Percentiles rank a stretch among this genome's conserved stretches.
phyloP scores from a whole-genome alignment of 1,284 basidiomycete species.

The Xerocomus minutiporus region DNA sequence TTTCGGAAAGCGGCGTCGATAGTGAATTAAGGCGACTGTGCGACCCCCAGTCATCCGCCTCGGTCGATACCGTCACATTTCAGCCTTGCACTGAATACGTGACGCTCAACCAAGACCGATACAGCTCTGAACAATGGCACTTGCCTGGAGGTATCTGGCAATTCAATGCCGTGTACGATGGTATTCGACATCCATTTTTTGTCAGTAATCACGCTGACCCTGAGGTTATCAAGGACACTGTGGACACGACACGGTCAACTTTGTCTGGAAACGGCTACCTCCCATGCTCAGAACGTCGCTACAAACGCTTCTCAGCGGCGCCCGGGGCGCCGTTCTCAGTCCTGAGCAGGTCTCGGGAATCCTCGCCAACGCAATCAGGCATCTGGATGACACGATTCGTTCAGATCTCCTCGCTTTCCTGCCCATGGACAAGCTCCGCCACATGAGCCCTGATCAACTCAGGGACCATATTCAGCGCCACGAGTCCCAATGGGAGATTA shows the following conservation, averaged over 20 bases:
- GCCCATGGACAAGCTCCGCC: conserved; percentile 34
- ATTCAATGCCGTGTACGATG: conserved; percentile 60
- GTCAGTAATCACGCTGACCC: conserved; percentile 8
- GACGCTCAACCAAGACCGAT: conserved; percentile 52
- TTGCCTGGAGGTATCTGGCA: conserved; percentile 52
- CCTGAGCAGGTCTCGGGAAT: conserved; percentile 41
- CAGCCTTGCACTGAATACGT: conserved; percentile 55
- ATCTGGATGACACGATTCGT: conserved; percentile 43
- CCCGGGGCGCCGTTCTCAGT: conserved; percentile 26
- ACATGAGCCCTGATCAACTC: conserved; percentile 25
- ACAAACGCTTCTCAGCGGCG: conserved; percentile 34
- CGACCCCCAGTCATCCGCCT: conserved; percentile 35
- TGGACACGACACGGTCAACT: conserved; percentile 56
- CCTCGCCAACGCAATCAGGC: conserved; percentile 39
- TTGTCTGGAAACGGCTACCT: conserved; percentile 44
- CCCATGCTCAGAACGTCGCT: conserved; percentile 42
- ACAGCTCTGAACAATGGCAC: conserved; percentile 50
- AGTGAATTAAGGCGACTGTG: conserved; percentile 42
- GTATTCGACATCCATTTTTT: conserved; percentile 29
- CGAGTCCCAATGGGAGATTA: conserved; percentile 26
- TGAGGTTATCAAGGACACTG: conserved; percentile 47
- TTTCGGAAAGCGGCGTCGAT: conserved; percentile 45
- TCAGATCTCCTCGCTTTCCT: conserved; percentile 44
- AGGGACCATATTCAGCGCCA: conserved; percentile 22
- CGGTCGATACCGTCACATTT: conserved; percentile 50